These are phyloP conservation scores for Talaromyces piceae DNA, from an alignment of 2,329 filamentous ascomycete species.

Conservation along the genomic window DNA sequence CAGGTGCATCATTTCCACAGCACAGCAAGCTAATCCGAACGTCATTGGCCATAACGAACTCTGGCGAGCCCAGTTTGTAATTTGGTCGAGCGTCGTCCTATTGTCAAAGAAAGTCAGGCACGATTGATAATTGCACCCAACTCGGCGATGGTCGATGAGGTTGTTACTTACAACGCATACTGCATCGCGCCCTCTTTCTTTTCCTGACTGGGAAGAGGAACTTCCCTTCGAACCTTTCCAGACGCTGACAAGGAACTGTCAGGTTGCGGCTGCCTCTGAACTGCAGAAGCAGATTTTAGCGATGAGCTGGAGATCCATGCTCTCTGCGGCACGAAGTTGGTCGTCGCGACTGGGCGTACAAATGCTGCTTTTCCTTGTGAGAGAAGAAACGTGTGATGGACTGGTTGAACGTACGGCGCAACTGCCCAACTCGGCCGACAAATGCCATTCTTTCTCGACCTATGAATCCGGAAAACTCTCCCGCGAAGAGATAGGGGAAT, in stretches of 20 bases:
- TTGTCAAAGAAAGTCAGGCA: neutral
- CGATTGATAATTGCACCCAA: neutral
- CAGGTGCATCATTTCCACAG: slow-evolving; percentile 90
- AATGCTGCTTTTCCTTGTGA: slow-evolving; percentile 22
- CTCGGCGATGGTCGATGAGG: neutral
- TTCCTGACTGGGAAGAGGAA: slow-evolving; percentile 43
- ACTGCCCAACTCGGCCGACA: slow-evolving; percentile 8
- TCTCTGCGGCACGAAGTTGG: slow-evolving; percentile 28
- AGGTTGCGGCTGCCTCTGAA: slow-evolving; percentile 29
- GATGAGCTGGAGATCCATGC: slow-evolving; percentile 38
- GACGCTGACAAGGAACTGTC: slow-evolving; percentile 31
- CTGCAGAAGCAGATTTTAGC: slow-evolving; percentile 35
- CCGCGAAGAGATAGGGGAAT: neutral
- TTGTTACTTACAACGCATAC: slow-evolving; percentile 41
- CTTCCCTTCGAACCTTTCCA: slow-evolving; percentile 41
- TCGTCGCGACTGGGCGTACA: slow-evolving; percentile 21
- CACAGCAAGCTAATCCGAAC: slow-evolving; percentile 84
- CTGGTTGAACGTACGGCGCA: slow-evolving; percentile 11
- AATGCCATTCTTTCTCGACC: slow-evolving; percentile 5
- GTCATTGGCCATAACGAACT: slow-evolving; percentile 88
- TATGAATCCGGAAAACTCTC: neutral
- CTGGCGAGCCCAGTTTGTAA: slow-evolving; percentile 83
- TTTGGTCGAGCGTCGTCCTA: slow-evolving; percentile 53
- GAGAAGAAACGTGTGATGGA: slow-evolving; percentile 11
- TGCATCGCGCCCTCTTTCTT: slow-evolving; percentile 46